Conservation (phyloP, 1,284 basidiomycete genomes). For the Ustilago lituana region DNA sequence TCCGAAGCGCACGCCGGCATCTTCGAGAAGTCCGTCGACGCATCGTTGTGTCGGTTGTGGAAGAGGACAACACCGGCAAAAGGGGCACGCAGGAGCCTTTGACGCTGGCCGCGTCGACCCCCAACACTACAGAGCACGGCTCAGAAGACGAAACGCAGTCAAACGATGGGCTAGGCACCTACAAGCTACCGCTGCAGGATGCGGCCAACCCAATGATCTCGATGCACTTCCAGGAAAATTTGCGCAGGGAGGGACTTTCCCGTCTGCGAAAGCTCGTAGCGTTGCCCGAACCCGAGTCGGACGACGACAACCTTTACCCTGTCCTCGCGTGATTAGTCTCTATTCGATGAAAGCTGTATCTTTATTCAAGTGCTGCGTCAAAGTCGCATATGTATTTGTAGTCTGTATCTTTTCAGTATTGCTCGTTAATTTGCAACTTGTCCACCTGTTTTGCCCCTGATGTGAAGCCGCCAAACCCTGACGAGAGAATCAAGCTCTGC, state of each 20-base stretch:
- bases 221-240: slow-evolving; percentile 25
- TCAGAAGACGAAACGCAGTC: not conserved
- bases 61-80: slow-evolving; percentile 5
- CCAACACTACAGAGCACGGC: too few species aligned
- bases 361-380: too few species aligned
- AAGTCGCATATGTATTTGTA: slow-evolving; percentile 9
- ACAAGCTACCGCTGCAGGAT: slow-evolving; percentile 20
- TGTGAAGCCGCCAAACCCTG: too few species aligned
- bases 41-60: slow-evolving; percentile 21
- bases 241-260: slow-evolving; percentile 37
- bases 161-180: not conserved
- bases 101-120: not conserved
- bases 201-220: slow-evolving; percentile 40
- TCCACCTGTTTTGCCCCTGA: too few species aligned
- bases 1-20: slow-evolving; percentile 14
- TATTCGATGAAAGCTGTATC: too few species aligned
- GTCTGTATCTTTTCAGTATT: too few species aligned
- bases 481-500: too few species aligned
- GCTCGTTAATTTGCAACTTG: not conserved
- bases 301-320: slow-evolving; percentile 44
- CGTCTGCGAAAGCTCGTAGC: slow-evolving; percentile 32
- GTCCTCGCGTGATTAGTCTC: slow-evolving; percentile 25
- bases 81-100: not conserved
- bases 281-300: slow-evolving; percentile 36
- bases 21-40: slow-evolving; percentile 23